Percentiles rank a stretch among this genome's conserved stretches.
These are phyloP conservation scores for Populus pruinosa DNA, from an alignment of 345 rosid genomes.

Conservation along the genomic window DNA sequence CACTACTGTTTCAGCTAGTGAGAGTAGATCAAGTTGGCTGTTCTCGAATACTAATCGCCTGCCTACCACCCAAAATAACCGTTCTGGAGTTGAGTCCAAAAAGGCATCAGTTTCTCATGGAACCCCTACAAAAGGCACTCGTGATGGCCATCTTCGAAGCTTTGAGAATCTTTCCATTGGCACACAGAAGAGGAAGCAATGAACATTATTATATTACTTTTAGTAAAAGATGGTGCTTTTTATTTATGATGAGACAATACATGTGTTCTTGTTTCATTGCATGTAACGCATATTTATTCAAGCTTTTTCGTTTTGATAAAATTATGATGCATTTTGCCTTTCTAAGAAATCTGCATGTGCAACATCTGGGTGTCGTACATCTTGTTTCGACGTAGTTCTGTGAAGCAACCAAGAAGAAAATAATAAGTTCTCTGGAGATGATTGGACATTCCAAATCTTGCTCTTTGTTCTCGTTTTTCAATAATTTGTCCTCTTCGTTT, in stretches of 20 bases:
- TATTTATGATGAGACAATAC: background rate
- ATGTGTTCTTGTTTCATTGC: background rate
- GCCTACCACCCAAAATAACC: constrained; percentile 29
- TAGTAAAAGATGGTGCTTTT: background rate
- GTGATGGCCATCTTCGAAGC: constrained; percentile 11
- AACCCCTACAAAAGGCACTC: constrained; percentile 9
- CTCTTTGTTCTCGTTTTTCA: no score
- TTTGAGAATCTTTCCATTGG: constrained; percentile 22
- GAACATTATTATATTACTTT: background rate
- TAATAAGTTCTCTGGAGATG: background rate
- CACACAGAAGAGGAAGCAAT: constrained; percentile 18
- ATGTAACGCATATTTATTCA: background rate
- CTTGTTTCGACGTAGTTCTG: background rate
- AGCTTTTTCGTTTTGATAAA: background rate
- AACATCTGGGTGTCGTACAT: no score
- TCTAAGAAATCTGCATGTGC: no score
- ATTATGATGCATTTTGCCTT: background rate
- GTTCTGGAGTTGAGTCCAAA: constrained; percentile 21
- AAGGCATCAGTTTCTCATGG: constrained; percentile 12
- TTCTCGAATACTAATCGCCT: constrained; percentile 30
- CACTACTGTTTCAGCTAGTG: constrained; percentile 21
- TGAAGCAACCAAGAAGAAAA: constrained; percentile 4
- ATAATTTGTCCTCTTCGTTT: no score
- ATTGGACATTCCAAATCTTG: background rate
- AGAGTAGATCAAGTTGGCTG: constrained; percentile 44